These are phyloP conservation scores for Alternaria tenuissima DNA, from an alignment of 2,329 filamentous ascomycete species.

Conservation along the genomic window DNA sequence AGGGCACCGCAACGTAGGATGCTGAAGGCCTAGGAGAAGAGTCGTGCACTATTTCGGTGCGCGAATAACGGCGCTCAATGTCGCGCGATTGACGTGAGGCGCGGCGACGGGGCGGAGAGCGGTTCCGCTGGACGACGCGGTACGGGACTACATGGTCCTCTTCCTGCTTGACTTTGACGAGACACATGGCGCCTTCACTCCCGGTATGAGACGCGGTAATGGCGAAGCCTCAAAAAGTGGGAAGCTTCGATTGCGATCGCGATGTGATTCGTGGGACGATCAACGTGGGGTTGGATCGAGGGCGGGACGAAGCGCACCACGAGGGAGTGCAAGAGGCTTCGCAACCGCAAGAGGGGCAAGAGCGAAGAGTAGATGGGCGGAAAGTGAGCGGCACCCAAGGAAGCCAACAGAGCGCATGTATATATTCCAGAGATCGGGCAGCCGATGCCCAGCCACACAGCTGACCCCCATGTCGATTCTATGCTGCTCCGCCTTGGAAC, in stretches of 20 bases:
- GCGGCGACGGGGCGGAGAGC: conserved; percentile 43
- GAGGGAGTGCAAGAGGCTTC: conserved; percentile 8
- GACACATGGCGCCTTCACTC: conserved; percentile 51
- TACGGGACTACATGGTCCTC: conserved; percentile 55
- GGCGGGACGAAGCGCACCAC: conserved; percentile 18
- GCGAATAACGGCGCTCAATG: conserved; percentile 39
- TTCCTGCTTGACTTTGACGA: conserved; percentile 56
- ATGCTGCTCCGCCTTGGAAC: conserved; percentile 39
- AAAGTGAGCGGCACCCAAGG: conserved; percentile 27
- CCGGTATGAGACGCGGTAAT: conserved; percentile 8
- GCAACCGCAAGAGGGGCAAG: conserved; percentile 3
- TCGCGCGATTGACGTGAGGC: conserved; percentile 31
- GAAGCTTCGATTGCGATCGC: conserved; percentile 37
- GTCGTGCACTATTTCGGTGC: conserved; percentile 43
- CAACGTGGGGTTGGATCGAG: conserved; percentile 32
- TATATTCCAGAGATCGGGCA: conserved; percentile 30
- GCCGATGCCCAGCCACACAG: conserved; percentile 44
- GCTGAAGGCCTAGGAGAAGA: conserved; percentile 37
- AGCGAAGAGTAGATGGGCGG: conserved; percentile 9
- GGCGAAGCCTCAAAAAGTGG: conserved; percentile 9
- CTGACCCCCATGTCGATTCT: conserved; percentile 35
- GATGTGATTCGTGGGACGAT: conserved; percentile 45
- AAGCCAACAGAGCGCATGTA: conserved; percentile 27
- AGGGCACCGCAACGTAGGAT: conserved; percentile 44
- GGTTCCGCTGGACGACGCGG: conserved; percentile 43